phyloP scores from a whole-genome alignment of 768 basidiomycete genomes.

The Cyclocybe aegerita region DNA sequence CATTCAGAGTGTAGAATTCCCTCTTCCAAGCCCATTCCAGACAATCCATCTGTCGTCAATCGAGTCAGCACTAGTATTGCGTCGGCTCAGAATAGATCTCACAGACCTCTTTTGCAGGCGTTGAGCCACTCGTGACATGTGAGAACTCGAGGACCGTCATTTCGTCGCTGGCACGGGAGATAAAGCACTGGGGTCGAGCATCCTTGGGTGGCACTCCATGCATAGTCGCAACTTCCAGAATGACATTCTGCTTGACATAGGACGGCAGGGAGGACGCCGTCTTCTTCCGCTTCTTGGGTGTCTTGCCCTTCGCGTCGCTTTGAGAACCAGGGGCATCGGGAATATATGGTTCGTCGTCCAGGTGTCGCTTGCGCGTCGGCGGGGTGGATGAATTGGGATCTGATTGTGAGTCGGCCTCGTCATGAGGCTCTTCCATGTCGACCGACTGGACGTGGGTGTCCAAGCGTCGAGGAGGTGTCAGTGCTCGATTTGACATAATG shows the following conservation, averaged over 20 bases:
- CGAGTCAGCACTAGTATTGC: background rate
- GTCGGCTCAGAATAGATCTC: background rate
- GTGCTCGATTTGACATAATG: background rate
- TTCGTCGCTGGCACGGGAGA: slow-evolving; percentile 1
- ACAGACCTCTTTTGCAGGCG: background rate
- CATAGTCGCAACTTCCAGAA: background rate
- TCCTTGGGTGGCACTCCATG: background rate
- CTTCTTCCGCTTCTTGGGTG: background rate
- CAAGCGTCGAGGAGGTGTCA: background rate
- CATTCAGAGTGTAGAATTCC: background rate
- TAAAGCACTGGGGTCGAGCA: background rate
- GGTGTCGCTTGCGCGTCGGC: background rate
- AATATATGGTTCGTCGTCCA: background rate
- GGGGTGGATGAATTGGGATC: background rate
- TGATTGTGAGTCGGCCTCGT: background rate
- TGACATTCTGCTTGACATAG: background rate
- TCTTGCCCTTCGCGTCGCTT: background rate
- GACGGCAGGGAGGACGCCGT: background rate
- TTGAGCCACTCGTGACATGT: slow-evolving; percentile 2
- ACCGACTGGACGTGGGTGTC: background rate
- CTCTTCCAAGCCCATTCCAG: background rate
- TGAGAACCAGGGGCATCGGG: background rate
- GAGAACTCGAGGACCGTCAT: slow-evolving; percentile 1
- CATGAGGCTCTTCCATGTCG: background rate
- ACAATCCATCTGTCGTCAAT: background rate